Evolutionary conservation across 2,329 filamentous ascomycete species (phyloP), one percentile per base, ranked within the genome.

Genomic region (Phyllosticta paracitricarpa): DNA sequence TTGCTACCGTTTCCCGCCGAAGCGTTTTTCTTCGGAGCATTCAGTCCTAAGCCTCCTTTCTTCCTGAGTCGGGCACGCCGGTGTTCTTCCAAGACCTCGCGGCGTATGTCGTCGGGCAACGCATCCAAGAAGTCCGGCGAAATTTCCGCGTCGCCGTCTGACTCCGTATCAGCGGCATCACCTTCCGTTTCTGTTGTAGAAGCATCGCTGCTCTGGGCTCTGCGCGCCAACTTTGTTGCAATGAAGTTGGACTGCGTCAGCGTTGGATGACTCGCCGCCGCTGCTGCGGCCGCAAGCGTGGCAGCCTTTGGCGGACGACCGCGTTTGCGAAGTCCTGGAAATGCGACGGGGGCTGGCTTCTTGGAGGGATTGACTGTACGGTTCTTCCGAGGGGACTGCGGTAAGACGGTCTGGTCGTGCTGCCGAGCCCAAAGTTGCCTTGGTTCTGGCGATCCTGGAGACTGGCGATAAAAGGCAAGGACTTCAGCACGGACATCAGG

Each of bases 401-500:
- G 75, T 12, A 76, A 74, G 2, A 72, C 64, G 4, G 71, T 69
- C 63, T 76, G 77, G 22, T 61, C 51, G 6, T 28, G 26, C 14
- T 57, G 28, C 40, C 28, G 40, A 25, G 28, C n/a, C 12, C n/a
- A 6, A n/a, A n/a, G 5, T n/a, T 48, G 40, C 17, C 17, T 19
- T 48, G 40, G 40, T 6, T 48, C 40, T n/a, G 40, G 40, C 40
- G 40, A 48, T 17, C 51, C 19, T 7, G 56, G 60, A 12, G 33
- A 25, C 22, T 62, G 60, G 62, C 68, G 61, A 63, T 96, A 96
- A 35, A 88, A 85, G 2, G 83, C 86, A 8, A 97, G 75, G 0
- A 97, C 79, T 73, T 97, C 94, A 1, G 86, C 84, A 64, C 92
- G 89, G 70, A 99, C 84, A 64, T 96, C 91, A 48, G 88, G 85